Evolutionary conservation across 768 basidiomycete species (phyloP).

Genomic region (Termitomyces sp.): DNA sequence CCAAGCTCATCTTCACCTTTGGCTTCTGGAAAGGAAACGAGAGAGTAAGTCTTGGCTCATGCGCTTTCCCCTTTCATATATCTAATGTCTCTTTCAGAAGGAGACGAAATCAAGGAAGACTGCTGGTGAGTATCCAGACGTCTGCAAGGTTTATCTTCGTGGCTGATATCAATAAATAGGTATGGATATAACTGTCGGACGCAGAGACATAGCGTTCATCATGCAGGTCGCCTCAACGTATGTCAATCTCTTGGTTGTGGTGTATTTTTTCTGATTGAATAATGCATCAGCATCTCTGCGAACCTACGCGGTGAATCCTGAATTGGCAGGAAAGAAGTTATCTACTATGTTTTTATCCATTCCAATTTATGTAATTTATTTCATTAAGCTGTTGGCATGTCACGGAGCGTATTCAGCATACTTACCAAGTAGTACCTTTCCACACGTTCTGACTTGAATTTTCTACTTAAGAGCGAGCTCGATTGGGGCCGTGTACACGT

Average conservation of each 20-base stretch:
- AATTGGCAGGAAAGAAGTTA: not conserved
- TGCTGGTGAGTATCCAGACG: conserved; percentile 21
- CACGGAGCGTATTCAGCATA: too few relatives aligned
- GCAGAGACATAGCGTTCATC: conserved; percentile 19
- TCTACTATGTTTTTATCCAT: not conserved
- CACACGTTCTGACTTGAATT: not conserved
- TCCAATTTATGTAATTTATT: too few relatives aligned
- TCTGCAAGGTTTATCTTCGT: not conserved
- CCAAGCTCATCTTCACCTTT: conserved; percentile 21
- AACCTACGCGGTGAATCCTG: conserved; percentile 10
- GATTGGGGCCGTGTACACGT: not conserved
- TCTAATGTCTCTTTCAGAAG: conserved; percentile 1
- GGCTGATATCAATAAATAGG: conserved; percentile 9
- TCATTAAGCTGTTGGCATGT: too few relatives aligned
- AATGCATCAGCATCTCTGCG: conserved; percentile 18
- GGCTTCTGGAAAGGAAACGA: conserved; percentile 19
- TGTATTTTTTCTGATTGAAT: not conserved
- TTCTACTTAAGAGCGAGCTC: too few relatives aligned
- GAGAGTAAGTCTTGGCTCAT: conserved; percentile 12
- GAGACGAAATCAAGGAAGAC: conserved; percentile 15
- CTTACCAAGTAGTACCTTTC: too few relatives aligned
- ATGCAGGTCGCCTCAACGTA: conserved; percentile 24
- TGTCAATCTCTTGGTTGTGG: not conserved
- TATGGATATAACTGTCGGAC: conserved; percentile 29
- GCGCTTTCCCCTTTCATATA: not conserved